These are phyloP conservation scores for Dillenia turbinata DNA, from an alignment of 164 flowering plant species.

Conservation along the genomic window DNA sequence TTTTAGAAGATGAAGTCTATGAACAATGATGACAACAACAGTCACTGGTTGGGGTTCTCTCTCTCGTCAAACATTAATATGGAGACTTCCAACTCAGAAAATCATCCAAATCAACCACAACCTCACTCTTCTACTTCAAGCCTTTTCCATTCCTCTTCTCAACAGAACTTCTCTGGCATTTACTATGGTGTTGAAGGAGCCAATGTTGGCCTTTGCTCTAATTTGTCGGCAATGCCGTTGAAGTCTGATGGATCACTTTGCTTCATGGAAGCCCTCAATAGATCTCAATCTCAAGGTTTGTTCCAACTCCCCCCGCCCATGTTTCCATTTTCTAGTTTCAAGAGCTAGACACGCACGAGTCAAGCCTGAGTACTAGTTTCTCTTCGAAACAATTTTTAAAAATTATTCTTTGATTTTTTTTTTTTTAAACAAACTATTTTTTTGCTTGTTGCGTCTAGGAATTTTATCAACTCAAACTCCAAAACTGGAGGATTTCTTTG, in stretches of 20 bases:
- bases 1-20: constrained; percentile 29
- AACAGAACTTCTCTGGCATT: constrained; percentile 25
- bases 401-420: background rate
- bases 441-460: background rate
- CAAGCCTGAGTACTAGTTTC: too few relatives aligned
- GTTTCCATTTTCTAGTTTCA: constrained; percentile 4
- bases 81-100: constrained; percentile 20
- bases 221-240: constrained; percentile 46
- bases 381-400: constrained; percentile 7
- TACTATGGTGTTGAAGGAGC: constrained; percentile 37
- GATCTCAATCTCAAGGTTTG: constrained; percentile 46
- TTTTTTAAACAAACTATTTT: background rate
- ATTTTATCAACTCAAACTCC: constrained; percentile 31
- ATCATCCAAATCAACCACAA: constrained; percentile 17
- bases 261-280: constrained; percentile 45
- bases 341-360: background rate
- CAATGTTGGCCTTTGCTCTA: constrained; percentile 28
- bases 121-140: constrained; percentile 17
- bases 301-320: background rate
- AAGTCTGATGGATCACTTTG: constrained; percentile 65
- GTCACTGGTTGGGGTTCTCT: constrained; percentile 52
- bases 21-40: constrained; percentile 25
- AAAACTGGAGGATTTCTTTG: constrained; percentile 58
- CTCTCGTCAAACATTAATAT: constrained; percentile 35
- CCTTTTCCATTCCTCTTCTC: constrained; percentile 22